Evolutionary conservation across 257 asterid genomes (phyloP).

Genomic region (Primulina tabacum): DNA sequence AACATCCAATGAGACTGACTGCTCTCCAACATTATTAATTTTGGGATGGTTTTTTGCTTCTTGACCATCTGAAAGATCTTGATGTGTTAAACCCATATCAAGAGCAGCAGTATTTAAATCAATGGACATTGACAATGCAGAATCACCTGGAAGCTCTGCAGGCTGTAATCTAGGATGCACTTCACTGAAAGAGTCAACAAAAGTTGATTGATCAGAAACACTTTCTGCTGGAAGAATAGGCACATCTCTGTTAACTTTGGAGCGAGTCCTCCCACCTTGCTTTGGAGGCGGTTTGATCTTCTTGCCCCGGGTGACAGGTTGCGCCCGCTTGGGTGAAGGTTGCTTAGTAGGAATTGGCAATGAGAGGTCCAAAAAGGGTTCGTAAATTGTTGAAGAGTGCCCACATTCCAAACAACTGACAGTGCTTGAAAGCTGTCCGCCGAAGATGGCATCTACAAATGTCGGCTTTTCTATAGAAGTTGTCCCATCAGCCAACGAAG

Average conservation of each 20-base stretch:
- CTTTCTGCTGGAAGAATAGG: conserved; percentile 33
- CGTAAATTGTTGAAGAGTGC: conserved; percentile 65
- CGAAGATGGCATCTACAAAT: conserved; percentile 73
- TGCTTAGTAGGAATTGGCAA: conserved; percentile 86
- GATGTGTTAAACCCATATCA: conserved; percentile 45
- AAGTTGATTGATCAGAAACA: conserved; percentile 35
- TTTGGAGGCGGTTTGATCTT: conserved; percentile 69
- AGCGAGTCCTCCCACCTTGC: conserved; percentile 43
- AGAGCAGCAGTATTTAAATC: conserved; percentile 38
- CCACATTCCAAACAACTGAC: conserved; percentile 86
- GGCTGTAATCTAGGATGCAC: conserved; percentile 33
- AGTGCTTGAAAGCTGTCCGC: conserved; percentile 76
- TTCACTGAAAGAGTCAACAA: conserved; percentile 34
- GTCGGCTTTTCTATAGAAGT: conserved; percentile 37
- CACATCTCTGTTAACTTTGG: conserved; percentile 46
- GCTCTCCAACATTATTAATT: conserved; percentile 29
- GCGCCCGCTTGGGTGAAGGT: conserved; percentile 50
- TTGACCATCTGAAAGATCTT: conserved; percentile 36
- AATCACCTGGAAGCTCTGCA: conserved; percentile 39
- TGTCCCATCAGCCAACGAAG: conserved; percentile 35
- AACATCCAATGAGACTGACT: conserved; percentile 29
- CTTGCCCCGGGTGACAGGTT: conserved; percentile 51
- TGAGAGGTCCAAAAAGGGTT: conserved; percentile 83
- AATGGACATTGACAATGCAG: conserved; percentile 33
- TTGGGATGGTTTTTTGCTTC: conserved; percentile 28